Evolutionary conservation across 257 asterid genomes (phyloP).

Genomic region (Nemophila menziesii): DNA sequence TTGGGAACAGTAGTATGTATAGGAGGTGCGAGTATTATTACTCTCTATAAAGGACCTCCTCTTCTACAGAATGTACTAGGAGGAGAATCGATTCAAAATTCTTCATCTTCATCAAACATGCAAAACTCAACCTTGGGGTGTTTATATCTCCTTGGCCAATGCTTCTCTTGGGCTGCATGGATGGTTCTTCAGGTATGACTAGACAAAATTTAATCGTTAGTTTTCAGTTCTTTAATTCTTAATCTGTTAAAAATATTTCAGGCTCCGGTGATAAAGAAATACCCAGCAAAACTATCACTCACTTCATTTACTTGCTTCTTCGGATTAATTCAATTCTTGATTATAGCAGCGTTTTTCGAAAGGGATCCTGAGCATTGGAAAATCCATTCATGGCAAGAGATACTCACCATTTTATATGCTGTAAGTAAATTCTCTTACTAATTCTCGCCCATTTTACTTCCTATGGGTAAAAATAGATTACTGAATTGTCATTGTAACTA

Average conservation of each 20-base stretch:
- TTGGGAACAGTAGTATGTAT: constrained; percentile 67
- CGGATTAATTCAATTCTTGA: constrained; percentile 64
- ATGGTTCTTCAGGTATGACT: constrained; percentile 68
- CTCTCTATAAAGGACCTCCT: constrained; percentile 74
- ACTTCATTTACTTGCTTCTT: constrained; percentile 78
- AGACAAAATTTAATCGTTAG: too few species aligned
- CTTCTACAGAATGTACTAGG: constrained; percentile 23
- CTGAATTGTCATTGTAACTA: constrained; percentile 6
- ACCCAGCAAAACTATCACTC: constrained; percentile 82
- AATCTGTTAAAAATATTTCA: constrained; percentile 21
- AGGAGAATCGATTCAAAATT: constrained; percentile 7
- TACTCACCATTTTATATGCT: constrained; percentile 63
- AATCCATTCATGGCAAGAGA: constrained; percentile 58
- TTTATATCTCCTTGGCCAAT: constrained; percentile 57
- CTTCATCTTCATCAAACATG: constrained; percentile 14
- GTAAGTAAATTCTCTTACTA: constrained; percentile 20
- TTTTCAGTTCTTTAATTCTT: too few species aligned
- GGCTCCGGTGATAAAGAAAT: constrained; percentile 76
- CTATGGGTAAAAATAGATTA: background rate
- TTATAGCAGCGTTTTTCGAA: constrained; percentile 68
- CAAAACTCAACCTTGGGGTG: constrained; percentile 83
- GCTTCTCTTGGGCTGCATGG: constrained; percentile 94
- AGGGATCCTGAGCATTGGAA: constrained; percentile 58
- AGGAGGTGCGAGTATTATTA: constrained; percentile 69
- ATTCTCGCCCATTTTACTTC: background rate